phyloP scores from a whole-genome alignment of 2,329 filamentous ascomycete genomes.

The Botryotinia convoluta region DNA sequence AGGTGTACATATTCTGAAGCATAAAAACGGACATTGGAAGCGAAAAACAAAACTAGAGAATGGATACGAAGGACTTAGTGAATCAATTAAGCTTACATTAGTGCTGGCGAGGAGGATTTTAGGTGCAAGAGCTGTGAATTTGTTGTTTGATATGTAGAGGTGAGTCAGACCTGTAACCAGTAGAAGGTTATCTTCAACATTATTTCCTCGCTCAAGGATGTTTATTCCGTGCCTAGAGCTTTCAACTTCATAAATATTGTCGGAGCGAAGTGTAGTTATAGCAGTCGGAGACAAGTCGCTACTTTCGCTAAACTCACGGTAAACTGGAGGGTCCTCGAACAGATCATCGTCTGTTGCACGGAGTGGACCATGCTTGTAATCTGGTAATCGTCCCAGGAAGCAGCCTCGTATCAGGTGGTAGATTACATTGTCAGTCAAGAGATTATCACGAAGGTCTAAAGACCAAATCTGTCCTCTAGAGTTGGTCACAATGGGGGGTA shows the following conservation, averaged over 20 bases:
- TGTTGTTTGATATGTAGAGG: conserved; percentile 51
- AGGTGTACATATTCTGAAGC: not conserved
- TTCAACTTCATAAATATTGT: not conserved
- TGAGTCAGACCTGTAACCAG: conserved; percentile 48
- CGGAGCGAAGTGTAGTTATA: not conserved
- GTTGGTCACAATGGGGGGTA: conserved; percentile 39
- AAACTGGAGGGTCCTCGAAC: conserved; percentile 35
- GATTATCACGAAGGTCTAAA: conserved; percentile 53
- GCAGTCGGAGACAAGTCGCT: not conserved
- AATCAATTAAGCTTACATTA: conserved; percentile 35
- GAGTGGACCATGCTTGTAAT: not conserved
- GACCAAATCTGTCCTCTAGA: conserved; percentile 52
- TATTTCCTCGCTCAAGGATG: conserved; percentile 38
- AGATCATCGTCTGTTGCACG: conserved; percentile 39
- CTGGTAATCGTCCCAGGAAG: not conserved
- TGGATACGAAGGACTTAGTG: not conserved
- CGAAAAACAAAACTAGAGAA: not conserved
- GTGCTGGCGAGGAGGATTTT: conserved; percentile 42
- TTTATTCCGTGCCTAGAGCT: not conserved
- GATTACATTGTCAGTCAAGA: conserved; percentile 48
- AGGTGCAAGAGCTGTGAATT: conserved; percentile 46
- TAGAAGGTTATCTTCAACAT: conserved; percentile 44
- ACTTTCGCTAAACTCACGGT: not conserved
- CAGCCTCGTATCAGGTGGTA: conserved; percentile 35
- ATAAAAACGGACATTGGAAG: not conserved